Evolutionary conservation across 306 rosid genomes (phyloP), one percentile per base, ranked within the genome.

Genomic region (Dalbergia cochinchinensis): DNA sequence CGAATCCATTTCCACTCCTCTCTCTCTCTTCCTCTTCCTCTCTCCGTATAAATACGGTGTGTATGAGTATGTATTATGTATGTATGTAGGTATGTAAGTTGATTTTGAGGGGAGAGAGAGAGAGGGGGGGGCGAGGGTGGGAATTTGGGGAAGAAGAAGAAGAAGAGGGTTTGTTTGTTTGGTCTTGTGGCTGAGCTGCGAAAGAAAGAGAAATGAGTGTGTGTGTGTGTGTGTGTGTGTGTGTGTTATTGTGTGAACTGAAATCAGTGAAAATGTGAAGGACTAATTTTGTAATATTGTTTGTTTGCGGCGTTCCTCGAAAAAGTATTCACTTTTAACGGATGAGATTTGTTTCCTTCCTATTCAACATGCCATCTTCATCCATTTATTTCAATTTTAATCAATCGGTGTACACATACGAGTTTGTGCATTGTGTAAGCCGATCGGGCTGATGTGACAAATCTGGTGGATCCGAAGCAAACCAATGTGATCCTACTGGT

Each of bases 1-100:
- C 61, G 99, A 92, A 85, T 94, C 99, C 99, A 94, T 92, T 63
- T 8, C 64, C 63, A 4, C 59, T n/a, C 60, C 34, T 20, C 59
- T 41, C 61, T 60, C 31, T 8, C 79, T 4, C 47, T 33, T 37
- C 19, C 13, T 12, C 7, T 31, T 50, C 13, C 65, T 66, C 59
- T 35, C 8, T 51, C 16, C 18, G 14, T 39, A 19, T 50, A 41
- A 15, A 4, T 3, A 5, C 26, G 51, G 19, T 50, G 14, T 51
- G 57, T 18, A 55, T 13, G 19, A 1, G 9, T 42, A 7, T 9
- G 48, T 9, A 10, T 42, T 42, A 37, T 37, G 41, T 37, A 5
- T 37, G 41, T 37, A 37, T 6, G 14, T 45, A 45, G 4, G 50
- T 45, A 45, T 7, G 50, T 14, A 18, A 50, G 9, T 37, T 37